These are phyloP conservation scores for Luffa acutangula DNA, from an alignment of 306 rosid species.

Conservation along the genomic window DNA sequence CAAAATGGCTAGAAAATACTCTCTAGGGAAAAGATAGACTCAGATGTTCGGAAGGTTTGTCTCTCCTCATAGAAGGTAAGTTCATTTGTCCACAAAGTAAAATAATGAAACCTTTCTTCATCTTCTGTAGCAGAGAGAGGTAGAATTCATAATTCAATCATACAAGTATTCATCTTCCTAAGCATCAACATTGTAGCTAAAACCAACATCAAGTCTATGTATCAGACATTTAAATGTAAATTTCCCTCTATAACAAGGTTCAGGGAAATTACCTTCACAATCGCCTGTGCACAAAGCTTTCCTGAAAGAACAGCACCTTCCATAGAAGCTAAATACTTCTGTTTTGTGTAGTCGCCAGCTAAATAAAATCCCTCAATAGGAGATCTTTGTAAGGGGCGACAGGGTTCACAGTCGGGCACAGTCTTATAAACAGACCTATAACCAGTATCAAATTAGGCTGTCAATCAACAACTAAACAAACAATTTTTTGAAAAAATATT, in stretches of 20 bases:
- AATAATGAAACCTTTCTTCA: neutral
- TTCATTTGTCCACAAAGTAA: neutral
- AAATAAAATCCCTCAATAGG: constrained; percentile 90
- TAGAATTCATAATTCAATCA: neutral
- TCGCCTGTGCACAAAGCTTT: constrained; percentile 92
- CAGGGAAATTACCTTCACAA: constrained; percentile 60
- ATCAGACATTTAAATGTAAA: neutral
- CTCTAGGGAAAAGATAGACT: neutral
- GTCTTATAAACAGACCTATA: constrained; percentile 91
- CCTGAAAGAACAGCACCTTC: constrained; percentile 99
- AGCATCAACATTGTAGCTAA: neutral
- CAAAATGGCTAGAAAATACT: neutral
- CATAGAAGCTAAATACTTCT: constrained; percentile 95
- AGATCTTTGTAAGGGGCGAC: constrained; percentile 88
- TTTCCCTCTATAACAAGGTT: neutral
- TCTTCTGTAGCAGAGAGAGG: neutral
- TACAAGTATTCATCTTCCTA: neutral
- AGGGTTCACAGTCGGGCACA: constrained; percentile 81
- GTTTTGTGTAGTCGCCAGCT: constrained; percentile 95
- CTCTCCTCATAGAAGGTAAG: neutral
- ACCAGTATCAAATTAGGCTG: constrained; percentile 4
- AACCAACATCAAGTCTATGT: neutral
- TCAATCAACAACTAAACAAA: neutral
- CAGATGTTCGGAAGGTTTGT: neutral
- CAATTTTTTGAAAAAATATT: neutral